A percentile compares a stretch with the other conserved stretches of the same genome.
Conservation (phyloP, 2,329 filamentous ascomycete species). For the Aspergillus caelatus region DNA sequence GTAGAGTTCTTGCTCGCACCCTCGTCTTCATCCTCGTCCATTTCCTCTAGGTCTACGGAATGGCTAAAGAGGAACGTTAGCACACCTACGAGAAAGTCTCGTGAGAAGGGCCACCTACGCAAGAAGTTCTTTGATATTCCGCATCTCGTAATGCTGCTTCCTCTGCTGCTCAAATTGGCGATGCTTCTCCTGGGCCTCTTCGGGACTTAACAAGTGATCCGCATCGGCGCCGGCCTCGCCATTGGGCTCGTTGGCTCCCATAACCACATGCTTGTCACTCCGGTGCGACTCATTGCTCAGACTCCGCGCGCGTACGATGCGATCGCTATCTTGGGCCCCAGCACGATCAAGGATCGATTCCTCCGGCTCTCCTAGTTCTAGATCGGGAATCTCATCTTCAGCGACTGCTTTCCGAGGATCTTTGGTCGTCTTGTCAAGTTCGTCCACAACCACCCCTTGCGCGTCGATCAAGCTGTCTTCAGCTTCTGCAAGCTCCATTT, state of each 20-base stretch:
- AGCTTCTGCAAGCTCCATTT: slow-evolving; percentile 46
- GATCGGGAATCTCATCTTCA: slow-evolving; percentile 84
- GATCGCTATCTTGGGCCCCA: slow-evolving; percentile 41
- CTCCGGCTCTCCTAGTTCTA: slow-evolving; percentile 92
- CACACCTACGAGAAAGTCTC: background rate
- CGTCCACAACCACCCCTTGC: slow-evolving; percentile 69
- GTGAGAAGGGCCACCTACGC: slow-evolving; percentile 58
- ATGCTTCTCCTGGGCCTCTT: slow-evolving; percentile 87
- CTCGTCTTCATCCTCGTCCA: slow-evolving; percentile 61
- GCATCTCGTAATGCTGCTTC: slow-evolving; percentile 99
- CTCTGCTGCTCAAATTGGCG: slow-evolving; percentile 85
- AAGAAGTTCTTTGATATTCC: slow-evolving; percentile 83
- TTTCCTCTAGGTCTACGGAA: slow-evolving; percentile 66
- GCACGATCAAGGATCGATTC: slow-evolving; percentile 58
- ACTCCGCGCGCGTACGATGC: slow-evolving; percentile 47
- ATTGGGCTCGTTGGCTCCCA: slow-evolving; percentile 55
- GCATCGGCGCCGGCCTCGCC: slow-evolving; percentile 40
- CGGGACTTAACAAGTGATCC: slow-evolving; percentile 58
- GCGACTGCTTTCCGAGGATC: slow-evolving; percentile 45
- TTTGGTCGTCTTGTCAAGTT: slow-evolving; percentile 59
- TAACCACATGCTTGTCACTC: slow-evolving; percentile 77
- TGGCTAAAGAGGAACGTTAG: slow-evolving; percentile 46
- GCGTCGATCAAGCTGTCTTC: slow-evolving; percentile 61
- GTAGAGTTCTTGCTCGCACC: slow-evolving; percentile 30
- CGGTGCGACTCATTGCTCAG: slow-evolving; percentile 44